Evolutionary conservation across 257 asterid genomes (phyloP), one percentile per base, ranked within the genome.

Genomic region (Plantago ovata): DNA sequence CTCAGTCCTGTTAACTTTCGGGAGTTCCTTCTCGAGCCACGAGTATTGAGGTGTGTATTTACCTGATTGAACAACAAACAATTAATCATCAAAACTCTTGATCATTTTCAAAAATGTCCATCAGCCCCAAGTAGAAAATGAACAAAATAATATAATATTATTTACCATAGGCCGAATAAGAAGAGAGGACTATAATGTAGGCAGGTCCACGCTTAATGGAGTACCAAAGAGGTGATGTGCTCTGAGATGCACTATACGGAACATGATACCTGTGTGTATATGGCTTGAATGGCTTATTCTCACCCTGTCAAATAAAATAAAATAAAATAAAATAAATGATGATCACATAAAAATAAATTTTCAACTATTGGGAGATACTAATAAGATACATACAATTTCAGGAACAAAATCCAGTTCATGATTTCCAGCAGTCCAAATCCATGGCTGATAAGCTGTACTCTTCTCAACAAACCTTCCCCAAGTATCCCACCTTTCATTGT

Each of bases 141-240:
- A 39, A 10, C 4, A 36, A 33, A 1, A 3, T 7, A 7, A n/a
- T n/a, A n/a, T n/a, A n/a, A n/a, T n/a, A n/a, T n/a, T n/a, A n/a
- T n/a, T 73, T 65, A 77, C 81, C 82, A 36, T 61, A 81, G n/a
- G 87, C 81, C 7, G 82, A 81, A 50, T 81, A 81, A 51, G 87
- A 77, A 10, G 77, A 75, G 2, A 77, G 77, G 56, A 81, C 72
- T 10, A 77, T 79, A 16, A 76, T 73, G 67, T 79, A 65, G 18
- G 80, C 61, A 1, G 82, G 68, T 50, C 74, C 77, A 14, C 82
- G 67, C 52, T 76, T 76, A n/a, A 76, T 70, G 12, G 82, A 79
- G 53, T 79, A 79, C 82, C 87, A 75, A 42, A 81, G 87, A 13
- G 87, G 87, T 51, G 78, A 81, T 12, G 80, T 69, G 16, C 84